phyloP scores from a whole-genome alignment of 108 stramenopile genomes.

The Cylindrotheca closterium region DNA sequence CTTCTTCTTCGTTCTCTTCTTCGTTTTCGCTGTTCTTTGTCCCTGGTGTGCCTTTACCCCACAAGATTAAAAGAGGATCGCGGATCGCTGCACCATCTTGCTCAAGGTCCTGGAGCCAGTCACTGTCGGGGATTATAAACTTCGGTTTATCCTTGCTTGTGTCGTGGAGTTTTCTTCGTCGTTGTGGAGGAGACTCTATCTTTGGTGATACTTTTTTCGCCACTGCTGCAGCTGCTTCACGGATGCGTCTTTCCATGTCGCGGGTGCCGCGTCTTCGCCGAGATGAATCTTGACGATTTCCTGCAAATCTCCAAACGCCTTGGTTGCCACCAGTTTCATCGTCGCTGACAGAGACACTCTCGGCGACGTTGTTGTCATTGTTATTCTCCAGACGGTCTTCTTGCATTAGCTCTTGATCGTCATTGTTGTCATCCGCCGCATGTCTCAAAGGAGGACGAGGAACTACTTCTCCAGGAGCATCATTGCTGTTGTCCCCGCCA shows the following conservation, averaged over 20 bases:
- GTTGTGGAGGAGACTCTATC: not conserved
- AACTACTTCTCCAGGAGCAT: not conserved
- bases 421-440: not conserved
- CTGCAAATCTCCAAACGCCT: not conserved
- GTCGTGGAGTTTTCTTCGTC: not conserved
- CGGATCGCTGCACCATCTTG: constrained; percentile 3
- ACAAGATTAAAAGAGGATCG: constrained; percentile 4
- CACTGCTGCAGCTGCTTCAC: constrained; percentile 8
- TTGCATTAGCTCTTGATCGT: not conserved
- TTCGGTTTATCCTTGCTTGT: constrained; percentile 27
- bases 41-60: constrained; percentile 14
- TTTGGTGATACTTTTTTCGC: constrained; percentile 5
- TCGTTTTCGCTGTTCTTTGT: constrained; percentile 23
- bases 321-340: constrained; percentile 28
- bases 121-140: constrained; percentile 34
- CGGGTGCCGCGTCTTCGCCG: not conserved
- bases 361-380: constrained; percentile 5
- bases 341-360: constrained; percentile 46
- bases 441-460: not conserved
- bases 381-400: not conserved
- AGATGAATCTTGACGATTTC: not conserved
- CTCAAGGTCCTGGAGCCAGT: constrained; percentile 24
- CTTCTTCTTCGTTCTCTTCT: constrained; percentile 12
- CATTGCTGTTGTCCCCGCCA: not conserved
- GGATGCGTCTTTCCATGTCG: not conserved